Evolutionary conservation across 768 basidiomycete genomes (phyloP), one percentile per base, ranked within the genome.

Genomic region (Mycena pura): DNA sequence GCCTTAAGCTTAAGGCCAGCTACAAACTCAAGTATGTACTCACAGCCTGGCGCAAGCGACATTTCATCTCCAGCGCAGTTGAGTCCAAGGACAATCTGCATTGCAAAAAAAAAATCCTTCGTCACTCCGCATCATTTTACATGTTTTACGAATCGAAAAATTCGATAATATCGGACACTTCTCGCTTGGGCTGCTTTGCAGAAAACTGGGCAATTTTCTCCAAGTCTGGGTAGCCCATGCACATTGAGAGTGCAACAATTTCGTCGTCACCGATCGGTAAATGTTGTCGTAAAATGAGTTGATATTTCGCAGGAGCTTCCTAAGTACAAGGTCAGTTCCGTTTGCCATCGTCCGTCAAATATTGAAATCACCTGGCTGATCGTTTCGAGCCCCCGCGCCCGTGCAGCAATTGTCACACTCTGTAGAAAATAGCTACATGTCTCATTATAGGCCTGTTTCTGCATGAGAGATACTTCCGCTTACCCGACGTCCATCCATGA

Each of bases 381-480:
- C 8, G 63, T 65, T 44, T 67, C 66, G 11, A 67, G 54, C 8
- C 63, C 66, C 15, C 66, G 59, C 3, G 66, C 66, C 38, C 66
- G 63, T 7, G 63, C 63, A 15, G 60, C 66, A 15, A 67, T 64
- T 14, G 50, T 54, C 17, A 67, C 54, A 34, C 63, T 62, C 36
- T 65, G 66, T 24, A 67, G 36, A 39, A 67, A 67, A 47, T 65
- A 65, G 3, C 60, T 57, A 41, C 34, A 45, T 29, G 14, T 56
- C 45, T 6, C 22, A 21, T 22, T 21, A 39, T n/a, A 43, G 17
- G 17, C 40, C n/a, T 10, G 34, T 7, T 45, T 2, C 6, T n/a
- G 3, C 13, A 27, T 9, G 11, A 21, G 27, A 34, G 7, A 27
- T 36, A 9, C 34, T 39, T 15, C 8, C 28, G 39, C 54, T 11